These are phyloP conservation scores for Fusarium hostae DNA, from an alignment of 2,329 filamentous ascomycete species.

Conservation along the genomic window DNA sequence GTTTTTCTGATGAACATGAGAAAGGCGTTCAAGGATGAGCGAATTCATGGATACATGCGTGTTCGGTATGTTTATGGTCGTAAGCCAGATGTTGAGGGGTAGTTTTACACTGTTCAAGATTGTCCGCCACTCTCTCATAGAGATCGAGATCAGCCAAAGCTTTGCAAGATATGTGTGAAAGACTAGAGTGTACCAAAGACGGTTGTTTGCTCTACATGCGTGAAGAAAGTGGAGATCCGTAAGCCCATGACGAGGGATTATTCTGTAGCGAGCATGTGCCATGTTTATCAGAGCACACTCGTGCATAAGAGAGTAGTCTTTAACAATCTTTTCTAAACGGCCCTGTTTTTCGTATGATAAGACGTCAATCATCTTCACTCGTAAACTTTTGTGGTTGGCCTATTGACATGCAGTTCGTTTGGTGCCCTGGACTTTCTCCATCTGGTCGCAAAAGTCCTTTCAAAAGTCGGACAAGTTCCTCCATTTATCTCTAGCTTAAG, in stretches of 20 bases:
- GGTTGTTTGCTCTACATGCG: too few species aligned
- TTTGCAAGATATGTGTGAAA: too few species aligned
- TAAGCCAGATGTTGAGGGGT: background rate
- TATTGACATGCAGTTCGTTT: background rate
- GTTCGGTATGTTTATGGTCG: constrained; percentile 13
- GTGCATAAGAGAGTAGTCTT: background rate
- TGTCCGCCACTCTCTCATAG: too few species aligned
- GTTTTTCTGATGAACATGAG: constrained; percentile 11
- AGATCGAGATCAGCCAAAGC: too few species aligned
- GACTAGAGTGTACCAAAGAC: too few species aligned
- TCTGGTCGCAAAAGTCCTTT: background rate
- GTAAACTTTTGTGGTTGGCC: rapidly evolving
- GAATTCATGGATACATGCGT: constrained; percentile 12
- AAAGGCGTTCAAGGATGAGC: constrained; percentile 5
- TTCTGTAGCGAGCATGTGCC: too few species aligned
- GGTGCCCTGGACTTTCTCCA: background rate
- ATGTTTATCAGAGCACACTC: background rate
- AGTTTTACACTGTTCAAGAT: background rate
- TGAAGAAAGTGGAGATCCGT: too few species aligned
- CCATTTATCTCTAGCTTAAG: background rate
- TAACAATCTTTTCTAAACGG: background rate
- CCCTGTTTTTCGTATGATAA: background rate
- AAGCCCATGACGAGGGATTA: too few species aligned
- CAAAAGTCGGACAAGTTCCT: too few species aligned
- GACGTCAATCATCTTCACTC: background rate